A percentile compares a stretch with the other conserved stretches of the same genome.
These are phyloP conservation scores for Cryphonectria naterciae DNA, from an alignment of 2,329 filamentous ascomycete genomes.

Conservation along the genomic window DNA sequence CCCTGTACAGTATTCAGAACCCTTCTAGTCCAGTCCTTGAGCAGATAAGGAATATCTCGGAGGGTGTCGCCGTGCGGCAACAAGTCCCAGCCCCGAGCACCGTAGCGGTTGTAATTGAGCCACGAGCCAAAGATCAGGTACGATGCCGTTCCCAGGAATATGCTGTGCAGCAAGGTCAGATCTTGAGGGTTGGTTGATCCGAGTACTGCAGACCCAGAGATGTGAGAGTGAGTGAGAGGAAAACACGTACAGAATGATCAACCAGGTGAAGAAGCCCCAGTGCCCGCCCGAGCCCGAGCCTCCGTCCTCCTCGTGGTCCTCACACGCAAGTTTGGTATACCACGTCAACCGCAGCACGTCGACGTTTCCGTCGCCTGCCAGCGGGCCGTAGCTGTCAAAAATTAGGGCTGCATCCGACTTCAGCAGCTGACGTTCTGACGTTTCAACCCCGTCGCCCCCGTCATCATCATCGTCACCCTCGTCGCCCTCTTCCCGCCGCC, in stretches of 20 bases:
- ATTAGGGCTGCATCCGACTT: constrained; percentile 67
- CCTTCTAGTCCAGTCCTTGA: constrained; percentile 84
- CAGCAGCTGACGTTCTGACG: constrained; percentile 55
- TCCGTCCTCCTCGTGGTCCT: constrained; percentile 50
- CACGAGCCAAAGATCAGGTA: constrained; percentile 98
- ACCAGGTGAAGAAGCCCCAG: constrained; percentile 99
- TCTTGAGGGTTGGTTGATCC: not conserved
- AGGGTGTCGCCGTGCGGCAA: constrained; percentile 91
- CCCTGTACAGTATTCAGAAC: constrained; percentile 85
- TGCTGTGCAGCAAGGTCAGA: constrained; percentile 51
- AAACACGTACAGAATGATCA: constrained; percentile 80
- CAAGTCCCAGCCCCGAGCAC: constrained; percentile 91
- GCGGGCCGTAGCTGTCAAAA: constrained; percentile 73
- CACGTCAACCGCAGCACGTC: constrained; percentile 78
- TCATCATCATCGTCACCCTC: constrained; percentile 29
- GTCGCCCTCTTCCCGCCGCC: constrained; percentile 30
- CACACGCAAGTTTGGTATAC: constrained; percentile 87
- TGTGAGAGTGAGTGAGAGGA: not conserved
- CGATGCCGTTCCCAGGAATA: constrained; percentile 81
- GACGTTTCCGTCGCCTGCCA: constrained; percentile 58
- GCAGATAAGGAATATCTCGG: constrained; percentile 86
- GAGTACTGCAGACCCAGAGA: not conserved
- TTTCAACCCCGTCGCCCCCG: constrained; percentile 33
- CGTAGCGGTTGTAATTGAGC: constrained; percentile 98
- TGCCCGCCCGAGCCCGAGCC: constrained; percentile 45